phyloP scores from a whole-genome alignment of 495 filamentous ascomycete species.

The Penicillium subrubescens region DNA sequence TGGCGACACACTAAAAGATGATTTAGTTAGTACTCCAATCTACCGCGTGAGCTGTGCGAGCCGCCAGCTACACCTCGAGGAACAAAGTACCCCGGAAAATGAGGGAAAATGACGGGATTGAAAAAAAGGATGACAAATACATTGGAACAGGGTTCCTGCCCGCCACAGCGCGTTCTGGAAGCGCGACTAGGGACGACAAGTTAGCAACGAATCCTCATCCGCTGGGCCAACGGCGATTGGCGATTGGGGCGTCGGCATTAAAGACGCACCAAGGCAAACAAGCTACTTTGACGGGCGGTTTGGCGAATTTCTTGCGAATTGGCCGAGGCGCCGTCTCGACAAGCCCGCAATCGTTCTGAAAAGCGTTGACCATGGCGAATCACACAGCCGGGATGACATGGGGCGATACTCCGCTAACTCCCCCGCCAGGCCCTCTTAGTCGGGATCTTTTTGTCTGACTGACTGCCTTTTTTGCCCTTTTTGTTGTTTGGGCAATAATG shows the following conservation, averaged over 20 bases:
- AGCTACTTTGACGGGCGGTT: slow-evolving; percentile 65
- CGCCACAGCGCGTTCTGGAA: slow-evolving; percentile 60
- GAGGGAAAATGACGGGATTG: background rate
- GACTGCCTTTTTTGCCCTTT: background rate
- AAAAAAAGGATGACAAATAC: slow-evolving; percentile 31
- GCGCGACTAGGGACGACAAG: slow-evolving; percentile 45
- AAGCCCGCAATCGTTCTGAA: slow-evolving; percentile 20
- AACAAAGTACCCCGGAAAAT: background rate
- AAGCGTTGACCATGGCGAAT: slow-evolving; percentile 35
- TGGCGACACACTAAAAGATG: slow-evolving; percentile 49
- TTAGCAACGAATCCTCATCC: slow-evolving; percentile 4
- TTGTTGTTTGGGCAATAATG: background rate
- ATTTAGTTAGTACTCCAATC: background rate
- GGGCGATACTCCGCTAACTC: slow-evolving; percentile 19
- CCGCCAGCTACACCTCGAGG: background rate
- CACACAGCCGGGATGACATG: slow-evolving; percentile 19
- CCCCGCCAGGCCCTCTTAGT: slow-evolving; percentile 9
- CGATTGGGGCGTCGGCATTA: background rate
- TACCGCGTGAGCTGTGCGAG: background rate
- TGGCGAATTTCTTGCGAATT: slow-evolving; percentile 51
- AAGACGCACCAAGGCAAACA: slow-evolving; percentile 60
- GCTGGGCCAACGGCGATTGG: background rate
- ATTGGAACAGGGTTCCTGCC: slow-evolving; percentile 57
- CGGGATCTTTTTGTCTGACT: background rate
- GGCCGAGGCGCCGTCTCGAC: slow-evolving; percentile 25